These are phyloP conservation scores for Singerocomus inundabilis DNA, from an alignment of 1,284 basidiomycete genomes.

Conservation along the genomic window DNA sequence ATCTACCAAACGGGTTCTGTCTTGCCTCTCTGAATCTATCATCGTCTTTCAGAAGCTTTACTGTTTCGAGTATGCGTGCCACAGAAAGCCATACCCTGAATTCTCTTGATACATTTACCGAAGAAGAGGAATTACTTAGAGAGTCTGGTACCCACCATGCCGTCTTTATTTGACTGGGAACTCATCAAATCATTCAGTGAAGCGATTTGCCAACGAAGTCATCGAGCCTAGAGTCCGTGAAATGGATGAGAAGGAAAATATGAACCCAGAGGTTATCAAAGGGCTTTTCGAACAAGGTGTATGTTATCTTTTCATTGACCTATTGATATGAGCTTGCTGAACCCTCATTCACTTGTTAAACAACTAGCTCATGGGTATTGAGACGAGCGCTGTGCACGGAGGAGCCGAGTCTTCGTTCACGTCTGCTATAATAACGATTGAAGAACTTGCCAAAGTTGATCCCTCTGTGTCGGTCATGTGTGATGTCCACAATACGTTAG, in stretches of 20 bases:
- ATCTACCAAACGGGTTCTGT: not conserved
- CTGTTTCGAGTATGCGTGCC: constrained; percentile 15
- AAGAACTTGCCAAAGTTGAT: constrained; percentile 96
- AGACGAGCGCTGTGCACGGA: constrained; percentile 81
- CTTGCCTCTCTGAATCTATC: not conserved
- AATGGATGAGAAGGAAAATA: constrained; percentile 97
- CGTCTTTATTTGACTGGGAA: not conserved
- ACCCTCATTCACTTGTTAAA: not conserved
- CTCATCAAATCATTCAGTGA: constrained; percentile 48
- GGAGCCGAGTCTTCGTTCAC: constrained; percentile 94
- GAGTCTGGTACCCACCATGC: constrained; percentile 66
- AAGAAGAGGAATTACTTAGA: constrained; percentile 89
- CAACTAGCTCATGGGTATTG: constrained; percentile 91
- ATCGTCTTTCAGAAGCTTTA: constrained; percentile 20
- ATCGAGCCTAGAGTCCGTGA: constrained; percentile 89
- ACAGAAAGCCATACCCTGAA: constrained; percentile 36
- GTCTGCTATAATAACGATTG: constrained; percentile 94
- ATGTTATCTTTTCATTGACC: constrained; percentile 30
- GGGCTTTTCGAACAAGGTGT: constrained; percentile 96
- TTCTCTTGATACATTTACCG: constrained; percentile 80
- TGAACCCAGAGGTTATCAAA: constrained; percentile 89
- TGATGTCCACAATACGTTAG: constrained; percentile 98
- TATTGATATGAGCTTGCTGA: not conserved
- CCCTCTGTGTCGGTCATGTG: constrained; percentile 96
- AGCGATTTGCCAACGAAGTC: constrained; percentile 86